These are phyloP conservation scores for Rosa persica DNA, from an alignment of 306 rosid genomes.

Conservation along the genomic window DNA sequence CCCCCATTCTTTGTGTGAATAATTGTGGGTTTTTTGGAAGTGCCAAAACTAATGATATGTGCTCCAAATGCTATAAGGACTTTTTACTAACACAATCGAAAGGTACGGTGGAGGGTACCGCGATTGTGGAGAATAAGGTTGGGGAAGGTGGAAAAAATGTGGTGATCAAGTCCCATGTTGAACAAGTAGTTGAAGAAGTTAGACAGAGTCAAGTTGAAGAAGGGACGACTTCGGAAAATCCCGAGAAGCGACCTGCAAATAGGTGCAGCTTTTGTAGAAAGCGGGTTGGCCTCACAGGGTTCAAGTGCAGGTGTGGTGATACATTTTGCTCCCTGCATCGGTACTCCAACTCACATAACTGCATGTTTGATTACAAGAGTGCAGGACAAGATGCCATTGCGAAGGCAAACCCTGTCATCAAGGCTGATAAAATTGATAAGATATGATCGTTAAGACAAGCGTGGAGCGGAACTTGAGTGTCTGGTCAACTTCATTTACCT, in stretches of 20 bases:
- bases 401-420: conserved; percentile 24
- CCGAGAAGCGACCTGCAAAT: conserved; percentile 14
- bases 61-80: conserved; percentile 28
- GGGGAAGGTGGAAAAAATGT: conserved; percentile 1
- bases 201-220: conserved; percentile 19
- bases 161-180: conserved; percentile 11
- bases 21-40: conserved; percentile 25
- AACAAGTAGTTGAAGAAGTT: conserved; percentile 10
- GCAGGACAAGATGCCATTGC: conserved; percentile 24
- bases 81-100: conserved; percentile 14
- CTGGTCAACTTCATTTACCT: neutral
- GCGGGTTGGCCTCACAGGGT: conserved; percentile 22
- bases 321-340: conserved; percentile 31
- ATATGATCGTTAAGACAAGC: conserved; percentile 11
- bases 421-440: conserved; percentile 30
- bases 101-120: neutral
- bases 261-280: conserved; percentile 26
- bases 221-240: conserved; percentile 20
- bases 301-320: conserved; percentile 25
- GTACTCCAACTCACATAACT: conserved; percentile 26
- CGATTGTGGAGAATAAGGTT: conserved; percentile 2
- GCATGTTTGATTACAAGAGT: conserved; percentile 23
- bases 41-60: conserved; percentile 18
- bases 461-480: neutral
- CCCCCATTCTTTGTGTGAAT: conserved; percentile 23